Percentiles rank a stretch among this genome's conserved stretches.
phyloP scores from a whole-genome alignment of 2,329 filamentous ascomycete species.

The Periconia macrospinosa region DNA sequence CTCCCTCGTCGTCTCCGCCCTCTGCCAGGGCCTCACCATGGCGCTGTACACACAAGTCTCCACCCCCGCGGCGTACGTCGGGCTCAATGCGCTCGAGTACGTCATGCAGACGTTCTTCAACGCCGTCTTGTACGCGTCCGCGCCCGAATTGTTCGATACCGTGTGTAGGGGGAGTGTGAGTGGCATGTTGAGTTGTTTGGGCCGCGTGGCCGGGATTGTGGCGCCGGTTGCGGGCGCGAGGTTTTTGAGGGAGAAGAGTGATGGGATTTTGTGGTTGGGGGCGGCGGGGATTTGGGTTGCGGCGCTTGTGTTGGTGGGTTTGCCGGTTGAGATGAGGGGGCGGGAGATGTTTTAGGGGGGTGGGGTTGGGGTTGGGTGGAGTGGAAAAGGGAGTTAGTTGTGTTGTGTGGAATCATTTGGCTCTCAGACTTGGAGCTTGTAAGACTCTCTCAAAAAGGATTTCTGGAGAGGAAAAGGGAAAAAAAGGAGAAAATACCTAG shows the following conservation, averaged over 20 bases:
- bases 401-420: too few species aligned
- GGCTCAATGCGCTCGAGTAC: constrained; percentile 32
- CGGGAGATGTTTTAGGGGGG: constrained; percentile 33
- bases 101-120: constrained; percentile 40
- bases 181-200: constrained; percentile 32
- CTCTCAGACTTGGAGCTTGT: too few species aligned
- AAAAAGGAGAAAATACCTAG: too few species aligned
- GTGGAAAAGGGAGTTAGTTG: too few species aligned
- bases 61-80: constrained; percentile 28
- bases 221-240: constrained; percentile 32
- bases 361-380: too few species aligned
- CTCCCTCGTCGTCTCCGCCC: constrained; percentile 30
- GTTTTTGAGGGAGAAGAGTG: constrained; percentile 20
- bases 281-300: constrained; percentile 34
- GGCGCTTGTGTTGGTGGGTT: constrained; percentile 29
- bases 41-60: constrained; percentile 35
- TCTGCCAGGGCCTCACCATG: constrained; percentile 31
- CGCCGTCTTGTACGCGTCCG: constrained; percentile 32
- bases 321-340: constrained; percentile 34
- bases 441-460: too few species aligned
- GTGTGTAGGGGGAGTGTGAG: constrained; percentile 33
- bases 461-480: too few species aligned
- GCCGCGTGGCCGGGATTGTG: constrained; percentile 30
- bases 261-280: constrained; percentile 32
- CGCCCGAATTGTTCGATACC: constrained; percentile 32